Conservation (phyloP, 2,329 filamentous ascomycete genomes). For the Diplodia scrobiculata region DNA sequence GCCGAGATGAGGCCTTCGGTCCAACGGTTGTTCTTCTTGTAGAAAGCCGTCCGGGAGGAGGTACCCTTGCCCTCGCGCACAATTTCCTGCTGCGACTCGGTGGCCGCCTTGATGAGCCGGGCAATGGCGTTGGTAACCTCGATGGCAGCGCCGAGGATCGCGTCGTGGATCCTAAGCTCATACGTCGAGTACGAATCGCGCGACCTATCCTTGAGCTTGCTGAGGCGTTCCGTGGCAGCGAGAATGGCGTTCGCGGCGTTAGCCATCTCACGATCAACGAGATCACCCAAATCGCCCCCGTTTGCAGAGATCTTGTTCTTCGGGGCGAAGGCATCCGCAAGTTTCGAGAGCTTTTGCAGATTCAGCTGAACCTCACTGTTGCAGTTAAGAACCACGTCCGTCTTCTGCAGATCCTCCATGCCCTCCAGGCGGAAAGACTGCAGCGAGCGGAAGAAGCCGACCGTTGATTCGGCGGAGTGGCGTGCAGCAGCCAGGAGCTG, state of each 20-base stretch:
- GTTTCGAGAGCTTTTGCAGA: conserved; percentile 87
- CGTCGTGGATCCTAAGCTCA: conserved; percentile 93
- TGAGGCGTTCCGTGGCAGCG: conserved; percentile 82
- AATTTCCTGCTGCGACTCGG: conserved; percentile 91
- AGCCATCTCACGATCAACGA: conserved; percentile 87
- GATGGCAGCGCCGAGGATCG: conserved; percentile 87
- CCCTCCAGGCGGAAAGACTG: conserved; percentile 93
- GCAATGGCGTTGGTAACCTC: conserved; percentile 94
- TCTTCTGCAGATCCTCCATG: conserved; percentile 87
- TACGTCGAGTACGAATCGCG: conserved; percentile 93
- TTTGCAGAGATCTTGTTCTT: conserved; percentile 78
- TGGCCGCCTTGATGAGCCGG: conserved; percentile 91
- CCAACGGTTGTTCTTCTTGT: conserved; percentile 99
- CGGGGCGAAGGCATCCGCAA: conserved; percentile 88
- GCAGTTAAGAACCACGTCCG: conserved; percentile 93
- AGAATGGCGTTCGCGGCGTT: conserved; percentile 96
- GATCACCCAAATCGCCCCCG: conserved; percentile 84
- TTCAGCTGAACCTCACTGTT: conserved; percentile 96
- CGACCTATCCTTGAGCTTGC: conserved; percentile 95
- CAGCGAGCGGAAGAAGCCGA: conserved; percentile 91
- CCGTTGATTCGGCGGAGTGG: conserved; percentile 80
- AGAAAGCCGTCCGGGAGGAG: conserved; percentile 87
- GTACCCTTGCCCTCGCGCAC: conserved; percentile 88
- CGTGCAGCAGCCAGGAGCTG: conserved; percentile 79
- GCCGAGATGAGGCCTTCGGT: conserved; percentile 96